Conservation (phyloP, 2,329 filamentous ascomycete species). For the Diplodia corticola region DNA sequence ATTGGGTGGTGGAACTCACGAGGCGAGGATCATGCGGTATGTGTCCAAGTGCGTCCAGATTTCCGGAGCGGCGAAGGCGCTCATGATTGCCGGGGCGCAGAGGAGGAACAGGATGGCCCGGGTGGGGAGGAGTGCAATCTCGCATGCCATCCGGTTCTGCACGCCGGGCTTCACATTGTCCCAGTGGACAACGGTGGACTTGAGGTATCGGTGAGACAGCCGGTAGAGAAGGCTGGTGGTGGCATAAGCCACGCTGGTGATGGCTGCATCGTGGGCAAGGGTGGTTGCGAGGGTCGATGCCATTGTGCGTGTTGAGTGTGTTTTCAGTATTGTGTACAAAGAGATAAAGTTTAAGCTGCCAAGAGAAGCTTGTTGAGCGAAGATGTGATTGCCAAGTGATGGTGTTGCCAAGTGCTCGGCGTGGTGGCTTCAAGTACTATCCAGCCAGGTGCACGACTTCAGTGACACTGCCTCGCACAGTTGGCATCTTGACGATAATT, state of each 20-base stretch:
- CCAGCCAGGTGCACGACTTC: too few species aligned
- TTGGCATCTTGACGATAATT: too few species aligned
- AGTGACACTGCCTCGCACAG: too few species aligned
- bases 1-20: background rate
- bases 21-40: conserved; percentile 1
- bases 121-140: background rate
- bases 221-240: background rate
- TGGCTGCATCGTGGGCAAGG: background rate
- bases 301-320: background rate
- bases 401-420: too few species aligned
- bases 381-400: too few species aligned
- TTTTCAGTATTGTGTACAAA: background rate
- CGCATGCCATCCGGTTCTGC: conserved; percentile 5
- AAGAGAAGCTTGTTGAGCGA: too few species aligned
- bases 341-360: background rate
- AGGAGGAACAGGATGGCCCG: conserved; percentile 1
- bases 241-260: background rate
- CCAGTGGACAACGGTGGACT: background rate
- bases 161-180: background rate
- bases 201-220: background rate
- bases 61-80: background rate
- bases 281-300: background rate
- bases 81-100: background rate
- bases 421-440: too few species aligned
- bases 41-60: conserved; percentile 5